phyloP scores from a whole-genome alignment of 108 stramenopile species.

The Discostella pseudostelligera region DNA sequence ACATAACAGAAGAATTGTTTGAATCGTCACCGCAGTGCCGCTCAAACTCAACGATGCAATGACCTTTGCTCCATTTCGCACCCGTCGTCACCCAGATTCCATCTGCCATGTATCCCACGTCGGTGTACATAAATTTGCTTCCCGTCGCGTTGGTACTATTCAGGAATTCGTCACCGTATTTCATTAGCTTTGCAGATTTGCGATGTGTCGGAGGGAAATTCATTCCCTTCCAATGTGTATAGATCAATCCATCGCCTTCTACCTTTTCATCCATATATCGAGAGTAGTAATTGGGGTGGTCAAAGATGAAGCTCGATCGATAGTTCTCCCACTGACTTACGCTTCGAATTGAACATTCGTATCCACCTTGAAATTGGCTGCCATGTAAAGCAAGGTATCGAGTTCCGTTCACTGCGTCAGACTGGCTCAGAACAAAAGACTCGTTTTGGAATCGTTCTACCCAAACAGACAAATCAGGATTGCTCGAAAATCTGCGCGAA shows the following conservation, averaged over 20 bases:
- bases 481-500: conserved; percentile 57
- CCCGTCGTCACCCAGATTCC: conserved; percentile 71
- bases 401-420: conserved; percentile 26
- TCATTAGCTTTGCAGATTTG: conserved; percentile 42
- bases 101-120: conserved; percentile 63
- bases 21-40: conserved; percentile 51
- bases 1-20: conserved; percentile 25
- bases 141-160: background rate
- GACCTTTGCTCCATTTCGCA: conserved; percentile 66
- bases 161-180: conserved; percentile 23
- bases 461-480: conserved; percentile 48
- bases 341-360: conserved; percentile 78
- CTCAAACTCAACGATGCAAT: conserved; percentile 74
- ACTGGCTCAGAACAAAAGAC: conserved; percentile 29
- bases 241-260: conserved; percentile 59
- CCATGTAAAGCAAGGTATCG: conserved; percentile 32
- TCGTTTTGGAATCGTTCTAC: conserved; percentile 54
- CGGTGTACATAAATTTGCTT: conserved; percentile 65
- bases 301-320: conserved; percentile 45
- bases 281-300: conserved; percentile 82
- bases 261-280: conserved; percentile 65
- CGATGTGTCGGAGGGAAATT: conserved; percentile 60
- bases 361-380: conserved; percentile 65
- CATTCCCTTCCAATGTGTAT: conserved; percentile 72
- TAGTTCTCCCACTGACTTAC: conserved; percentile 74